Conservation (phyloP, 345 rosid genomes). For the Moricandia arvensis region DNA sequence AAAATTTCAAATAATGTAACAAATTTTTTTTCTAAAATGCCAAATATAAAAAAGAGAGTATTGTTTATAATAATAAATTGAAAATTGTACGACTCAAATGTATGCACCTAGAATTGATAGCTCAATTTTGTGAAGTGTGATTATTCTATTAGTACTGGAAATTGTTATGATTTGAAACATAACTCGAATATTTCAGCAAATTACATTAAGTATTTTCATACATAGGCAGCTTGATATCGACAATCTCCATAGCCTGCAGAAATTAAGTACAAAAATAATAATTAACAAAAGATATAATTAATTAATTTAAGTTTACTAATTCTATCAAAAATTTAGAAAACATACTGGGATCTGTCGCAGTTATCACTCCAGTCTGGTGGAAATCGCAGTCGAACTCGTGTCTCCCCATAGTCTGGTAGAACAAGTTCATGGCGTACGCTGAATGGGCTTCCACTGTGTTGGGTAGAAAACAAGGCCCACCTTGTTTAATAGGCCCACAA, state of each 20-base stretch:
- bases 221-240: slow-evolving; percentile 6
- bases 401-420: slow-evolving; percentile 57
- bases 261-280: not conserved
- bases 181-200: not conserved
- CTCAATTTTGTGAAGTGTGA: not conserved
- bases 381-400: slow-evolving; percentile 59
- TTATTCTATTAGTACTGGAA: not conserved
- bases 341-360: slow-evolving; percentile 58
- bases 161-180: not conserved
- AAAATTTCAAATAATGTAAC: too few relatives aligned
- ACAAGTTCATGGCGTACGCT: slow-evolving; percentile 67
- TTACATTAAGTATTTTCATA: not conserved
- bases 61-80: not conserved
- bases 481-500: slow-evolving; percentile 52
- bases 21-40: too few relatives aligned
- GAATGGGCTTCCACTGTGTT: slow-evolving; percentile 69
- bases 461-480: slow-evolving; percentile 57
- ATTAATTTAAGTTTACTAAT: not conserved
- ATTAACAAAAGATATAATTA: not conserved
- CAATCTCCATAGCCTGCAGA: slow-evolving; percentile 36
- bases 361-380: slow-evolving; percentile 48
- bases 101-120: not conserved
- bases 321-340: not conserved
- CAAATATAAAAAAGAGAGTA: too few relatives aligned
- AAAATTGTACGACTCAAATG: not conserved